Percentiles rank a stretch among this genome's conserved stretches.
Evolutionary conservation across 2,329 filamentous ascomycete species (phyloP).

Genomic region (Arthrinium phaeospermum): DNA sequence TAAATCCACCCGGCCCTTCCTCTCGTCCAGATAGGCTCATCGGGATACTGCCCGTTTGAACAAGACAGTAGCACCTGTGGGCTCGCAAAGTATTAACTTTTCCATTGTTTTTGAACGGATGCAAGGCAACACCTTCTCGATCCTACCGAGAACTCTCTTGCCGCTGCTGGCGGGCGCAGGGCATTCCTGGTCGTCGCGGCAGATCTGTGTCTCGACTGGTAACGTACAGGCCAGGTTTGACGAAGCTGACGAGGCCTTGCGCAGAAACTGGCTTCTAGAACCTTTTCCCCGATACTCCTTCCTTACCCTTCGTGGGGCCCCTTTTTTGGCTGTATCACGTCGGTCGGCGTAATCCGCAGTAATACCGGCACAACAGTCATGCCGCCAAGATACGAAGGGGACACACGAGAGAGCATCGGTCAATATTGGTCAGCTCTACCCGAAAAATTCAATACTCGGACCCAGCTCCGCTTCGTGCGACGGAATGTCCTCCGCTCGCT

Average conservation of each 20-base stretch:
- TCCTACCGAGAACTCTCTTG: not conserved
- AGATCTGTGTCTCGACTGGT: not conserved
- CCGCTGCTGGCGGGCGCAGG: not conserved
- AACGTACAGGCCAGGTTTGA: not conserved
- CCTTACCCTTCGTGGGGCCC: not conserved
- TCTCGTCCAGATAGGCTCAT: not conserved
- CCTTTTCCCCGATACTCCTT: not conserved
- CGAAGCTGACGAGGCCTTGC: constrained; percentile 3
- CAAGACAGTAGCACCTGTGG: not conserved
- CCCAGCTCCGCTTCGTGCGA: not conserved
- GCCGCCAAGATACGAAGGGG: constrained; percentile 7
- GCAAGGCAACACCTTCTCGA: not conserved
- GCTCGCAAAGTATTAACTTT: constrained; percentile 6
- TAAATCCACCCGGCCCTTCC: not conserved
- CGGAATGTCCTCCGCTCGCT: not conserved
- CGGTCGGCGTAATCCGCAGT: not conserved
- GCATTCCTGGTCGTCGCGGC: not conserved
- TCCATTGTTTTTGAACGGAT: not conserved
- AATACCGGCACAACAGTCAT: not conserved
- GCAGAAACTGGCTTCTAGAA: not conserved
- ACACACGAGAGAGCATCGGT: not conserved
- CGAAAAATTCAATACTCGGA: constrained; percentile 5
- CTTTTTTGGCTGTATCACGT: constrained; percentile 3
- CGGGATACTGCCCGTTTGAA: not conserved
- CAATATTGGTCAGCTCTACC: not conserved